phyloP scores from a whole-genome alignment of 306 rosid genomes.

The Cucurbita maxima region DNA sequence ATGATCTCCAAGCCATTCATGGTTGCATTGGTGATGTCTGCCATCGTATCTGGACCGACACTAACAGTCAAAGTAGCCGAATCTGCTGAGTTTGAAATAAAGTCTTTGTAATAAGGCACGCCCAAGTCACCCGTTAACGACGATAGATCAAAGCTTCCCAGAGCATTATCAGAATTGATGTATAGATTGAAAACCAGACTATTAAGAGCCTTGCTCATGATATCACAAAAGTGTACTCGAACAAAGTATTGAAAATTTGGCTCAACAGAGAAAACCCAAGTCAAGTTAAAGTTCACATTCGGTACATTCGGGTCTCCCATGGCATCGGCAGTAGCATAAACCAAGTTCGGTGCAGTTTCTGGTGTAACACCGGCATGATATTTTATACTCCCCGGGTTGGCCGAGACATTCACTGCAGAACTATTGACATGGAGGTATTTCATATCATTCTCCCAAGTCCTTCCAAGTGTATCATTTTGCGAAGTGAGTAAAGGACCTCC shows the following conservation, averaged over 20 bases:
- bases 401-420: constrained; percentile 46
- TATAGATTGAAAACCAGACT: constrained; percentile 63
- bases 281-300: constrained; percentile 63
- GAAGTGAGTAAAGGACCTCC: constrained; percentile 75
- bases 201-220: constrained; percentile 56
- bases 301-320: constrained; percentile 58
- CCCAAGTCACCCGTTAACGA: constrained; percentile 38
- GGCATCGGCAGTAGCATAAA: constrained; percentile 76
- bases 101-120: constrained; percentile 63
- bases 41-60: constrained; percentile 67
- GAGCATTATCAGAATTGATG: constrained; percentile 52
- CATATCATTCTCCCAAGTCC: constrained; percentile 83
- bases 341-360: constrained; percentile 76
- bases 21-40: constrained; percentile 53
- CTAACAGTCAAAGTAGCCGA: constrained; percentile 58
- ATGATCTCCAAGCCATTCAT: constrained; percentile 76
- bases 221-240: constrained; percentile 79
- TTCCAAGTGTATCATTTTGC: constrained; percentile 72
- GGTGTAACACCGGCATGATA: constrained; percentile 41
- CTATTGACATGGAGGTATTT: constrained; percentile 72
- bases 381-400: constrained; percentile 42
- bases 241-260: constrained; percentile 54
- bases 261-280: constrained; percentile 76
- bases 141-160: constrained; percentile 59
- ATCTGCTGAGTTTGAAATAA: constrained; percentile 42